Conservation (phyloP, 305 asterid genomes). For the Fraxinus xanthoxyloides region DNA sequence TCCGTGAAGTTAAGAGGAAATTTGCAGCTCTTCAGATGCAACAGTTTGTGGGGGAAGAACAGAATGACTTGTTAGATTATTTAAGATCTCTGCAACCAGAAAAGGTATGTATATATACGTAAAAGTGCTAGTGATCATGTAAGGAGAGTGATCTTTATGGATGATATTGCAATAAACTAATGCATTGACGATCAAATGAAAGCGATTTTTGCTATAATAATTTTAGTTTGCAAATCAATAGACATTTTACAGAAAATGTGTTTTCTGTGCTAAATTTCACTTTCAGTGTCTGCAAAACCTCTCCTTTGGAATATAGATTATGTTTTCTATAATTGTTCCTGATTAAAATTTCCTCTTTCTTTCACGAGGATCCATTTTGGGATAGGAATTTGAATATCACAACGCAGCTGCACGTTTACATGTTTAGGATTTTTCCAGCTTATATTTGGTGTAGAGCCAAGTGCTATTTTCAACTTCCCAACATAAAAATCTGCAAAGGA, state of each 20-base stretch:
- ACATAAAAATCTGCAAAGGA: background rate
- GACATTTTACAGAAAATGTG: background rate
- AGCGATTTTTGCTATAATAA: background rate
- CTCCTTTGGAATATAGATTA: background rate
- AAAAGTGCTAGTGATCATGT: background rate
- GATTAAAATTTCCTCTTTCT: background rate
- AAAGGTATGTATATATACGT: constrained; percentile 48
- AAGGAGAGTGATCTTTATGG: background rate
- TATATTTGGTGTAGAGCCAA: background rate
- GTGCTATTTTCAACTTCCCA: background rate
- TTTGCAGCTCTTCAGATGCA: constrained; percentile 96
- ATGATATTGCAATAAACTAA: background rate
- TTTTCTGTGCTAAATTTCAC: background rate
- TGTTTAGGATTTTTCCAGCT: background rate
- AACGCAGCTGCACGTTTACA: background rate
- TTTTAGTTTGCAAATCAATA: background rate
- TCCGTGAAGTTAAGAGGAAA: constrained; percentile 79
- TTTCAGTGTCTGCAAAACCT: background rate
- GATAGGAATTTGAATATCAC: background rate
- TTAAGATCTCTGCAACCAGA: constrained; percentile 87
- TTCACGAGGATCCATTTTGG: background rate
- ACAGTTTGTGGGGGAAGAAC: constrained; percentile 96
- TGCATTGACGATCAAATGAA: background rate
- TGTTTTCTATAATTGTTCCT: background rate
- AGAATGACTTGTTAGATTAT: constrained; percentile 87